These are phyloP conservation scores for Fusarium clavum DNA, from an alignment of 2,329 filamentous ascomycete genomes.

Conservation along the genomic window DNA sequence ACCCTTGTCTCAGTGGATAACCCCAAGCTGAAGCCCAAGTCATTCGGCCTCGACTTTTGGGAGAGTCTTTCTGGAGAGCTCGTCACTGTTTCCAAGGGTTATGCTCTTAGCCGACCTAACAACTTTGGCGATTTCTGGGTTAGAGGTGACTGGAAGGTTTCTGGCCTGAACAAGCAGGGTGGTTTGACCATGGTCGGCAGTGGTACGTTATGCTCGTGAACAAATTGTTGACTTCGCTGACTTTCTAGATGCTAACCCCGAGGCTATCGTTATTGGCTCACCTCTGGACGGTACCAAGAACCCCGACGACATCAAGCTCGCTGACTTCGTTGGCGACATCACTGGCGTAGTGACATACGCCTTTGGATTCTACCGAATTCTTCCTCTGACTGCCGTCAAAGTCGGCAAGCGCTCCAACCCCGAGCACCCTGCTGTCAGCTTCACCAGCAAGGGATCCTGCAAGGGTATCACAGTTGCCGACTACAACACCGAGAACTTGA, in stretches of 20 bases:
- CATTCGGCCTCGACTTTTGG: conserved; percentile 80
- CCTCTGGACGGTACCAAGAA: conserved; percentile 75
- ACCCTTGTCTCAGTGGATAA: conserved; percentile 69
- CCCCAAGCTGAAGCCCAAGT: conserved; percentile 68
- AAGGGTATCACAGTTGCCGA: conserved; percentile 70
- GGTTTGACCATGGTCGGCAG: conserved; percentile 71
- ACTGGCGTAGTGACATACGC: conserved; percentile 75
- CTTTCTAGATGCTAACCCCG: conserved; percentile 71
- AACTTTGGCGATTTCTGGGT: conserved; percentile 77
- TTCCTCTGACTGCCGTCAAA: conserved; percentile 69
- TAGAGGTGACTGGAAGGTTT: conserved; percentile 71
- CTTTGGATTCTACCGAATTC: conserved; percentile 76
- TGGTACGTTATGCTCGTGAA: conserved; percentile 51
- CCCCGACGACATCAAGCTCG: conserved; percentile 69
- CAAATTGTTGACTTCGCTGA: conserved; percentile 9
- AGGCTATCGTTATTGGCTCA: conserved; percentile 72
- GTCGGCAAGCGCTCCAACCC: conserved; percentile 59
- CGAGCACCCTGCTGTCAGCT: conserved; percentile 62
- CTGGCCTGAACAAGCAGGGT: conserved; percentile 71
- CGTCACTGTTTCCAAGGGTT: conserved; percentile 70
- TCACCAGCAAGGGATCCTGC: conserved; percentile 68
- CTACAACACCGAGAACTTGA: conserved; percentile 79
- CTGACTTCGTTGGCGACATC: conserved; percentile 72
- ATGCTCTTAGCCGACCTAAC: conserved; percentile 70
- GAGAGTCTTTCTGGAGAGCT: conserved; percentile 75